Conservation (phyloP, 1,284 basidiomycete genomes). For the Anthracocystis walkeri region DNA sequence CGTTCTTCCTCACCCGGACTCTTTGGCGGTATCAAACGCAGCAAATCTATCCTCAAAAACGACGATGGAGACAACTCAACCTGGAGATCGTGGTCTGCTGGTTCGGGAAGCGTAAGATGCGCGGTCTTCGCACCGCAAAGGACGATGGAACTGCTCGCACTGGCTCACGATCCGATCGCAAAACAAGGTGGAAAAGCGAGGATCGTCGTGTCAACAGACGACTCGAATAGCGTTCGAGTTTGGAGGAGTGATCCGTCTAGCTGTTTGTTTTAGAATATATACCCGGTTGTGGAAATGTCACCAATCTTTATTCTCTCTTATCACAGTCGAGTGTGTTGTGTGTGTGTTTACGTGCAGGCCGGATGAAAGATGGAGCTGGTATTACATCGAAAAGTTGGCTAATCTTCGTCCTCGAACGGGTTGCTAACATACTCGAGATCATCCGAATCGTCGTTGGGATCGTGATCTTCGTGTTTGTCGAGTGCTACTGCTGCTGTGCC, state of each 20-base stretch:
- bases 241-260: constrained; percentile 48
- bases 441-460: constrained; percentile 49
- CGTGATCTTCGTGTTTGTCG: constrained; percentile 25
- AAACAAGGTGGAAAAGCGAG: constrained; percentile 9
- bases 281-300: constrained; percentile 7
- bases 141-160: constrained; percentile 30
- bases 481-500: constrained; percentile 5
- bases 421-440: constrained; percentile 63
- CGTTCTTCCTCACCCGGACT: constrained; percentile 10
- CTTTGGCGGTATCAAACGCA: constrained; percentile 29
- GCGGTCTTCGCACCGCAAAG: constrained; percentile 53
- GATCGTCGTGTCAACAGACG: constrained; percentile 59
- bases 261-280: background rate
- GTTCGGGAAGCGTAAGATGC: constrained; percentile 47
- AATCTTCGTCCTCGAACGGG: constrained; percentile 64
- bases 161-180: constrained; percentile 45
- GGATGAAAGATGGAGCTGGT: background rate
- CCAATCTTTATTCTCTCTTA: background rate
- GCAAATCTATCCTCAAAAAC: constrained; percentile 15
- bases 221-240: constrained; percentile 36
- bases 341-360: background rate
- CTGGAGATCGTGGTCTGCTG: constrained; percentile 49
- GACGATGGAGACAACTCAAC: constrained; percentile 18
- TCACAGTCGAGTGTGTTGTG: background rate
- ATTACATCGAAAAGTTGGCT: constrained; percentile 1